Conservation (phyloP, 441 rosid genomes). For the Populus hybrid region DNA sequence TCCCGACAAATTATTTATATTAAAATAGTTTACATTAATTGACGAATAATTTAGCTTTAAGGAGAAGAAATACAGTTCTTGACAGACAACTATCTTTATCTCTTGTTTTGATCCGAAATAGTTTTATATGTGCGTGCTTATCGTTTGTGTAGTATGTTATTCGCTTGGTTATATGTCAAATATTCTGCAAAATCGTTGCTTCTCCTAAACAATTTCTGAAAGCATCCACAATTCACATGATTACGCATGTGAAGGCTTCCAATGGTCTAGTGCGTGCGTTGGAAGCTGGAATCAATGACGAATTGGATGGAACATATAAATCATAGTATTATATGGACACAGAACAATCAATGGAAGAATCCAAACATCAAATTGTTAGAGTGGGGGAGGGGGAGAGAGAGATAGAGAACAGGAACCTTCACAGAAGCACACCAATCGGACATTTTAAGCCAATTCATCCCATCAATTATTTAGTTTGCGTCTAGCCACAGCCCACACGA, state of each 20-base stretch:
- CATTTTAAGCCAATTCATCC: slow-evolving; percentile 19
- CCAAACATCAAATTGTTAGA: slow-evolving; percentile 17
- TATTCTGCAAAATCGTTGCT: too few relatives aligned
- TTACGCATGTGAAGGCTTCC: not conserved
- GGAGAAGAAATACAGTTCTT: too few relatives aligned
- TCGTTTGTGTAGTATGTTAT: too few relatives aligned
- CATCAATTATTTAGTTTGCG: slow-evolving; percentile 10
- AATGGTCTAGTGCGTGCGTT: not conserved
- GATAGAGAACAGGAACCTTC: slow-evolving; percentile 41
- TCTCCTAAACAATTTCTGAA: too few relatives aligned
- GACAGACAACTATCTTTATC: too few relatives aligned
- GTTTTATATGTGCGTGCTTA: too few relatives aligned
- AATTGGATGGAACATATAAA: not conserved
- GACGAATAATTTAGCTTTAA: too few relatives aligned
- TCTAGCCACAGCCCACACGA: not conserved
- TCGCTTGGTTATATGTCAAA: too few relatives aligned
- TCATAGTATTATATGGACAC: not conserved
- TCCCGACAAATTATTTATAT: too few relatives aligned
- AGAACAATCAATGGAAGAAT: slow-evolving; percentile 19
- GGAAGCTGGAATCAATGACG: too few relatives aligned
- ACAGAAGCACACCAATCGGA: slow-evolving; percentile 26
- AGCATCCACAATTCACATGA: not conserved
- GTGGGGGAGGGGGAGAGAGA: not conserved
- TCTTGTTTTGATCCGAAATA: too few relatives aligned
- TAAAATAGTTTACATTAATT: too few relatives aligned